phyloP scores from a whole-genome alignment of 371 early-diverging fungal genomes.

The Coemansia linderi region DNA sequence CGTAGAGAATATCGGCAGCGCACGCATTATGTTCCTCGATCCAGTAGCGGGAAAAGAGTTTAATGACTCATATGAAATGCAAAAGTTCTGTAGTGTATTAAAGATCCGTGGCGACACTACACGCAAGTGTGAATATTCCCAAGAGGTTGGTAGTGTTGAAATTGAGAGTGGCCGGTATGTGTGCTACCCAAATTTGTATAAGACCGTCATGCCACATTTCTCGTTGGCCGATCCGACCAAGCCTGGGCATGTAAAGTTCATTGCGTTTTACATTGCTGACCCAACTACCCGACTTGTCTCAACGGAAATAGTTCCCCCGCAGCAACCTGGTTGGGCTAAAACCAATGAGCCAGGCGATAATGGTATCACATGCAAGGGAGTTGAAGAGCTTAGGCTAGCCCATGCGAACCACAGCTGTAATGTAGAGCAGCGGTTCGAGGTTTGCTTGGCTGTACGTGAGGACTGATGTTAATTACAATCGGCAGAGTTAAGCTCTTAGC shows the following conservation, averaged over 20 bases:
- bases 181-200: conserved; percentile 65
- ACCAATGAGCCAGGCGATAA: not conserved
- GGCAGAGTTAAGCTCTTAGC: no score
- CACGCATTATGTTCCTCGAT: conserved; percentile 16
- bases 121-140: conserved; percentile 12
- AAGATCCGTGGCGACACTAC: not conserved
- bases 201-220: conserved; percentile 54
- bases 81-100: not conserved
- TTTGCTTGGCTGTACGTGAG: not conserved
- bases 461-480: not conserved
- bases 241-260: conserved; percentile 57
- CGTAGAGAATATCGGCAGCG: conserved; percentile 58
- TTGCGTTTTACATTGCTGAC: conserved; percentile 57
- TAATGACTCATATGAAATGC: not conserved
- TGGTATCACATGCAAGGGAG: not conserved
- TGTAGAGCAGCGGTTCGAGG: not conserved
- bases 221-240: conserved; percentile 52
- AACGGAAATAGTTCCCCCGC: conserved; percentile 25
- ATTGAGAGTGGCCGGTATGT: conserved; percentile 55
- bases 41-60: not conserved
- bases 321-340: conserved; percentile 12
- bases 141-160: conserved; percentile 35
- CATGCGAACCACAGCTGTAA: not conserved
- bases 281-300: conserved; percentile 16
- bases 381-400: not conserved